A percentile compares a stretch with the other conserved stretches of the same genome.
phyloP scores from a whole-genome alignment of 164 flowering plant species.

The Vitis labrusca region DNA sequence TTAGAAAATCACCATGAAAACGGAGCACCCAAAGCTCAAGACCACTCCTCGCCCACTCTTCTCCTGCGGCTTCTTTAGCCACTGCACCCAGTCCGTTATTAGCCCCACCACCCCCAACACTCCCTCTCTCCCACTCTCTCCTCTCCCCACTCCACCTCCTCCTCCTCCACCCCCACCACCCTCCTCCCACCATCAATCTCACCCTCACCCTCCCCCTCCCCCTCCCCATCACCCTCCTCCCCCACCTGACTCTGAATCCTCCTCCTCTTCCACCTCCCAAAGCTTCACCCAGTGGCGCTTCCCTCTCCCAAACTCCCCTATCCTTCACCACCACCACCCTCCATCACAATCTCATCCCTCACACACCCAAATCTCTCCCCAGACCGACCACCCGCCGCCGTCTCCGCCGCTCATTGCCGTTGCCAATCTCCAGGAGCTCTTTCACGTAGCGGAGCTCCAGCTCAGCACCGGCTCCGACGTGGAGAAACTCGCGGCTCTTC shows the following conservation, averaged over 20 bases:
- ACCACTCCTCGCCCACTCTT: slow-evolving; percentile 61
- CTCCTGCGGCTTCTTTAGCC: slow-evolving; percentile 79
- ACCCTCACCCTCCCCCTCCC: slow-evolving; percentile 22
- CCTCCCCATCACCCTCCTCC: slow-evolving; percentile 13
- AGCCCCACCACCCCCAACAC: slow-evolving; percentile 59
- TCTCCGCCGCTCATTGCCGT: slow-evolving; percentile 20
- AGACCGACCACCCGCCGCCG: slow-evolving; percentile 8
- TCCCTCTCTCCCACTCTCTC: slow-evolving; percentile 25
- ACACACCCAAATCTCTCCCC: slow-evolving; percentile 12
- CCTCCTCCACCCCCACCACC: slow-evolving; percentile 15
- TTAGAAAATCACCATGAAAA: slow-evolving; percentile 49
- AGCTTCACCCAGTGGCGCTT: slow-evolving; percentile 94
- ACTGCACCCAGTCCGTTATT: slow-evolving; percentile 68
- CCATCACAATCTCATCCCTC: slow-evolving; percentile 6
- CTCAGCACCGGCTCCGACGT: slow-evolving; percentile 40
- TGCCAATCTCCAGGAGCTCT: slow-evolving; percentile 48
- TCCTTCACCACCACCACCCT: slow-evolving; percentile 19
- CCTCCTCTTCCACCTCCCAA: slow-evolving; percentile 78
- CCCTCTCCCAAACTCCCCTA: slow-evolving; percentile 49
- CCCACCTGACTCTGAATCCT: slow-evolving; percentile 33
- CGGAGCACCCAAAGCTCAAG: slow-evolving; percentile 62
- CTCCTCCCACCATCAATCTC: slow-evolving; percentile 20
- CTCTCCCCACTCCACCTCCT: slow-evolving; percentile 7
- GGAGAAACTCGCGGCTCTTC: slow-evolving; percentile 46
- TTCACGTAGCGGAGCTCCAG: slow-evolving; percentile 65